Base-by-base conservation (phyloP, 2,329 filamentous ascomycete genomes). In the Botrytis aclada region DNA sequence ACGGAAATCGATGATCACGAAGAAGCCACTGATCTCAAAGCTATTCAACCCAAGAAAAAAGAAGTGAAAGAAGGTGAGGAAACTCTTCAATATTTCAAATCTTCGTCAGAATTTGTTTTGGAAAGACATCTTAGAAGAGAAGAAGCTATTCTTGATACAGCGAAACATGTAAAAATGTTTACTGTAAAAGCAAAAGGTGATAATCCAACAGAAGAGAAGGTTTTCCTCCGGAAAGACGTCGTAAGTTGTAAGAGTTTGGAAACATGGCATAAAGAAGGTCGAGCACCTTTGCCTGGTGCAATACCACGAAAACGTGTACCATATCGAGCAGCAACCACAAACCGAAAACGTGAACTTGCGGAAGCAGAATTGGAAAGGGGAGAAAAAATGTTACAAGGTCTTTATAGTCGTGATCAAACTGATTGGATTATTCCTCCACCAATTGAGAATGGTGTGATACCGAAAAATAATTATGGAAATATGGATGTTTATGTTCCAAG, bases 181-280 rank as follows among this genome's bases (percentile, higher is more conserved):
- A 89, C 86, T 7, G 89, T 89, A 74, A 90, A 90, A 64, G 90
- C 88, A 16, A 97, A 95, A 82, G 92, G 91, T 22, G 89, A 89
- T 62, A 83, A 87, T 4, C 91, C 91, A 4, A 92, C 91, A 62
- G 88, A 93, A 73, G 94, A 97, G 80, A 90, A 93, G 1, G 94
- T 98, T 0, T 98, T 90, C 80, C 87, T 87, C 0, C 90, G 95
- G 47, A 87, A 88, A 70, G 95, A 98, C 76, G 89, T 98, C 0
- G 89, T 95, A 3, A 86, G 88, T 56, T 97, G 97, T 81, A 95
- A 97, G 82, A 97, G 93, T 41, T 92, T 93, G 1, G 96, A 99
- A 81, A 97, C 93, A 1, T 99, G 96, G 96, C 96, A 98, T 81
- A 98, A 98, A 81, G 95, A 98, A 84, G 96, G 96, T 0, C 89